Base-by-base conservation (phyloP, 2,329 filamentous ascomycete genomes). In the Diaporthe eres region DNA sequence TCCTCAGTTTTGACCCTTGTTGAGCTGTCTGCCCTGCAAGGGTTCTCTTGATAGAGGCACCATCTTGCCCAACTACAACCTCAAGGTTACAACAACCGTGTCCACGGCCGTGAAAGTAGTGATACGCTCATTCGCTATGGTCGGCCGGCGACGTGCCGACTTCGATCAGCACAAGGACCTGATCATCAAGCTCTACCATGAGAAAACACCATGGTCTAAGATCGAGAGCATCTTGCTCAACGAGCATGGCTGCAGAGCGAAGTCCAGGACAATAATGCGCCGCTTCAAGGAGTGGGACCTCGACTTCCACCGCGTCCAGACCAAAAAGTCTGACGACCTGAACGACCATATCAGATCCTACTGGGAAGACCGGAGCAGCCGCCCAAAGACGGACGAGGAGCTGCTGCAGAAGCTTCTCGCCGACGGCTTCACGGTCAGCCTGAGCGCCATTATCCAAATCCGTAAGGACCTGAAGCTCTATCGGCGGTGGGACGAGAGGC, bases 271-370 rank as follows among this genome's bases (percentile, higher is more conserved):
- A 0, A 71, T 75, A 10, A 28, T 51, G 25, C 31, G 55, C 42
- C 65, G 65, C 55, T 71, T 57, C 65, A 68, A 72, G 44, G 51
- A 53, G 42, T 72, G 67, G 67, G 78, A 80, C 17, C 77, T 84
- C 63, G 80, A 80, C 25, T 79, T 83, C 28, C 83, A 82, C 19
- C 83, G 82, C 15, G 82, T 83, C 53, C 79, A 78, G 25, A 80
- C 77, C 7, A 79, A 77, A 5, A 78, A 77, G 7, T 77, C 81
- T 4, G 79, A 77, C 10, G 79, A 81, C 34, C 79, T 82, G 22
- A 80, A 79, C 61, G 76, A 77, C 28, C 79, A 81, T 12, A 82
- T 85, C 57, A 81, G 80, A 19, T 78, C 80, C 9, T 85, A 82
- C 55, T 75, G 67, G 74, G 49, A 57, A 12, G 74, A 72, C 65